Evolutionary conservation across 768 basidiomycete genomes (phyloP), one percentile per base, ranked within the genome.

Genomic region (Ephemerocybe angulata): DNA sequence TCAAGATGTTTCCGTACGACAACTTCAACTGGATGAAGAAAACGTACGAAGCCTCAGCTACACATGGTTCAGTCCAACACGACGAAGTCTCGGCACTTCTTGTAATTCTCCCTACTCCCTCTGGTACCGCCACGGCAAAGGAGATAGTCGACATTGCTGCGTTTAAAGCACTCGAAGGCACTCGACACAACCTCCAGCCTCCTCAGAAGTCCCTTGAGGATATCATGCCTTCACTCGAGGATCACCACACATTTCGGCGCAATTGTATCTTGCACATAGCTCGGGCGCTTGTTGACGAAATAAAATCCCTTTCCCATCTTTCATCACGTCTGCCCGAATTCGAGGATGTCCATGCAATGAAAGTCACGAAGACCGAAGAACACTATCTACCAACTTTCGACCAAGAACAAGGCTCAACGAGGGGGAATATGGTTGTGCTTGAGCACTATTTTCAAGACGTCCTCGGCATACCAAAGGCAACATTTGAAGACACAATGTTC

Each of bases 81-180:
- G 63, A 65, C 35, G 52, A 65, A 43, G 62, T 63, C 0, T 66
- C 63, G 21, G 65, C 63, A 15, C 29, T 64, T 1, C 53, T 66
- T 3, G 55, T 62, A 0, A 44, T 62, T 28, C 12, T 58, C 6
- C 47, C 44, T 0, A 33, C 35, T 4, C 8, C 29, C 21, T 27
- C 50, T 6, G 60, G 48, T 3, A 41, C 19, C 17, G 49, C 15
- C 17, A 30, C 21, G 4, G 59, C 59, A n/a, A 1, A 31, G 15
- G 19, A 53, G 10, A 41, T 60, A 3, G 53, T 53, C 5, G 25
- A 25, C 42, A 27, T 60, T 31, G 10, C 15, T 2, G 2, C 7
- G 13, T 58, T 60, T 40, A 38, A 37, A 13, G 40, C 22, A 17
- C 28, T 31, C 15, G 30, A 31, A 41, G 28, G 30, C 19, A 50